Percentiles rank a stretch among this genome's conserved stretches.
Conservation (phyloP, 2,329 filamentous ascomycete species). For the Botrytis tulipae region DNA sequence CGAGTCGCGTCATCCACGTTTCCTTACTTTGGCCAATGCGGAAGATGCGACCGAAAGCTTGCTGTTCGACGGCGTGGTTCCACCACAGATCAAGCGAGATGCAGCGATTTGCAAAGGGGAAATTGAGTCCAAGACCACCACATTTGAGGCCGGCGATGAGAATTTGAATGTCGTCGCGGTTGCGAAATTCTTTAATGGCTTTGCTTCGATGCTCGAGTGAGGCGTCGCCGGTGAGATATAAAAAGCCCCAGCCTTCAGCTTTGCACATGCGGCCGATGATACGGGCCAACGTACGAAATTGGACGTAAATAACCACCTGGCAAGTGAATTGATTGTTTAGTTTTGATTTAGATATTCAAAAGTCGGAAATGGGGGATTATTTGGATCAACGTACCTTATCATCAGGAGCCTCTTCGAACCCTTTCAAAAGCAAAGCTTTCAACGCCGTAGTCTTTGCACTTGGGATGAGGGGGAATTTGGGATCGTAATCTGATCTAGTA, state of each 20-base stretch:
- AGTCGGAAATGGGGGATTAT: neutral
- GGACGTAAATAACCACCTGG: conserved; percentile 53
- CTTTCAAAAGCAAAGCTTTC: conserved; percentile 40
- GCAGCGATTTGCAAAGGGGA: conserved; percentile 52
- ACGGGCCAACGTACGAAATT: conserved; percentile 53
- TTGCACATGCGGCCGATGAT: conserved; percentile 52
- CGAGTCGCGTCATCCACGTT: conserved; percentile 57
- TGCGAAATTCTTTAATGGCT: conserved; percentile 47
- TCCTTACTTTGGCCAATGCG: conserved; percentile 63
- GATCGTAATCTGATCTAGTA: conserved; percentile 29
- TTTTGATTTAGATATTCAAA: neutral
- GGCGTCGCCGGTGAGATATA: conserved; percentile 49
- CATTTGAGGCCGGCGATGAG: conserved; percentile 56
- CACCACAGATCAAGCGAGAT: conserved; percentile 45
- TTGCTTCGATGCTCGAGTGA: conserved; percentile 44
- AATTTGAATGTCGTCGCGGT: conserved; percentile 43
- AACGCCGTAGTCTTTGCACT: conserved; percentile 44
- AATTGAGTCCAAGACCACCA: conserved; percentile 54
- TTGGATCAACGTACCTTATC: conserved; percentile 45
- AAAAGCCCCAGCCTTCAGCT: conserved; percentile 47
- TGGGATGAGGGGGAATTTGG: conserved; percentile 36
- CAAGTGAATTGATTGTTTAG: conserved; percentile 3
- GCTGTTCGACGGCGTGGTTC: conserved; percentile 51
- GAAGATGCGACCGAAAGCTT: conserved; percentile 59
- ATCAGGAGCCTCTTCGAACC: conserved; percentile 44